Percentiles rank a stretch among this genome's conserved stretches.
phyloP scores from a whole-genome alignment of 192 early-diverging fungal genomes.

The Coemansia reversa region DNA sequence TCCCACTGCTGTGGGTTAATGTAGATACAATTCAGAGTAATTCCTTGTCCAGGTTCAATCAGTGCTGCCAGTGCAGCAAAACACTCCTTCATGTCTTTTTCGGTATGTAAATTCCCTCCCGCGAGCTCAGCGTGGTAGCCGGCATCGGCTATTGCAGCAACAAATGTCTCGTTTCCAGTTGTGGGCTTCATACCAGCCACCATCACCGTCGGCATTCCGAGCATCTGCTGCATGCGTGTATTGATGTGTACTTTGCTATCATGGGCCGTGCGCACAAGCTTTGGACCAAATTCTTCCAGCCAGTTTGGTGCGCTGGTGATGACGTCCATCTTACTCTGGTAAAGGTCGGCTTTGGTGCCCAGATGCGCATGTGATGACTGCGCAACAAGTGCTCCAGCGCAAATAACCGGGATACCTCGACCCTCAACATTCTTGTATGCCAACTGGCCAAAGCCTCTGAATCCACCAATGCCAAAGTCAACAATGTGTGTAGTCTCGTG shows the following conservation, averaged over 20 bases:
- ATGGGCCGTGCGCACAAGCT: conserved; percentile 63
- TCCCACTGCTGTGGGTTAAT: conserved; percentile 81
- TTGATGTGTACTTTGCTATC: conserved; percentile 72
- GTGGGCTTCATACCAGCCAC: conserved; percentile 92
- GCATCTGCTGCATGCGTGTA: conserved; percentile 76
- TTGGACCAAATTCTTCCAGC: conserved; percentile 75
- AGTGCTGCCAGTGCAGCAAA: conserved; percentile 71
- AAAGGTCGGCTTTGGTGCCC: conserved; percentile 71
- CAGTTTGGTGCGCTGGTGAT: conserved; percentile 77
- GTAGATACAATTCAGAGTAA: conserved; percentile 85
- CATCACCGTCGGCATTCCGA: conserved; percentile 89
- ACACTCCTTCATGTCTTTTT: conserved; percentile 64
- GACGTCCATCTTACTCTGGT: conserved; percentile 70
- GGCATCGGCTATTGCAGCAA: conserved; percentile 80
- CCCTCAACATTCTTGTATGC: conserved; percentile 85
- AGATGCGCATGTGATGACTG: conserved; percentile 63
- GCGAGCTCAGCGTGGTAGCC: conserved; percentile 89
- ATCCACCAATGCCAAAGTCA: conserved; percentile 82
- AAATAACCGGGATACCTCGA: conserved; percentile 60
- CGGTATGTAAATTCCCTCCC: conserved; percentile 84
- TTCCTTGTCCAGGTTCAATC: conserved; percentile 75
- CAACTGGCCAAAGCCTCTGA: conserved; percentile 77
- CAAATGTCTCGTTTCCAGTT: conserved; percentile 76
- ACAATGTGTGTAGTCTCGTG: conserved; percentile 70
- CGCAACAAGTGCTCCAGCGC: conserved; percentile 12